phyloP scores from a whole-genome alignment of 208 protist genomes.

The Wallacemonas sp. region DNA sequence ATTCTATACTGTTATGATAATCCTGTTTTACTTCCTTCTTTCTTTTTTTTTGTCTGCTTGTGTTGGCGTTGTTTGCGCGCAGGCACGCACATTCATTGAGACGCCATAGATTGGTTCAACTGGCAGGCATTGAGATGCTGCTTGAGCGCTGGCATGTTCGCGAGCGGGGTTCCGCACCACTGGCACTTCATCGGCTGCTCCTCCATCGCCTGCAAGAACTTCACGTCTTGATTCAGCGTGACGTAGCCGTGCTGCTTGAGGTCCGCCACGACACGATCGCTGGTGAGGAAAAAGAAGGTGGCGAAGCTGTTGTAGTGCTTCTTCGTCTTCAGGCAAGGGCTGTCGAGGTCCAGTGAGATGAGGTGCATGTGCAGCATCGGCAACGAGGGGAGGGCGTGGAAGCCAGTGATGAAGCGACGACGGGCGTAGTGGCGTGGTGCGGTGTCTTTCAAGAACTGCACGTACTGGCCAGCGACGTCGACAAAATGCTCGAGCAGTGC shows the following conservation, averaged over 20 bases:
- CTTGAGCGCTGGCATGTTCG: constrained; percentile 63
- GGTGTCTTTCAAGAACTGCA: constrained; percentile 41
- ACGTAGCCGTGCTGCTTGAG: constrained; percentile 59
- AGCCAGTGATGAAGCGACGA: constrained; percentile 71
- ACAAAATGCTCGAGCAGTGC: constrained; percentile 62
- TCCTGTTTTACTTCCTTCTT: background rate
- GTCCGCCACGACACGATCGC: constrained; percentile 59
- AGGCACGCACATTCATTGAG: background rate
- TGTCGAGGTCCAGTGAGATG: constrained; percentile 80
- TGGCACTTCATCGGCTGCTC: constrained; percentile 76
- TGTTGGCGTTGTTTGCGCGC: too few relatives aligned
- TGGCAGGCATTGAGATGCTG: constrained; percentile 57
- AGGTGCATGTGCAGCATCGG: constrained; percentile 89
- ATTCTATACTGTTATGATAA: too few relatives aligned
- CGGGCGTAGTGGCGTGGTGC: constrained; percentile 21
- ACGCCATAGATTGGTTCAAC: constrained; percentile 39
- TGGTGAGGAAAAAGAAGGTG: constrained; percentile 85
- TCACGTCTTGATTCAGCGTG: constrained; percentile 74
- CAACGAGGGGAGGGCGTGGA: constrained; percentile 85
- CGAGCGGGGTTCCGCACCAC: constrained; percentile 71
- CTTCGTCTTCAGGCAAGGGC: constrained; percentile 74
- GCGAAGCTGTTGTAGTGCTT: constrained; percentile 93
- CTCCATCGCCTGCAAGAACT: constrained; percentile 53
- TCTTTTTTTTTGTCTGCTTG: background rate
- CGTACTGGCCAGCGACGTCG: constrained; percentile 52